Conservation (phyloP, 805 yeast species). For the Jamesozyma piceae region DNA sequence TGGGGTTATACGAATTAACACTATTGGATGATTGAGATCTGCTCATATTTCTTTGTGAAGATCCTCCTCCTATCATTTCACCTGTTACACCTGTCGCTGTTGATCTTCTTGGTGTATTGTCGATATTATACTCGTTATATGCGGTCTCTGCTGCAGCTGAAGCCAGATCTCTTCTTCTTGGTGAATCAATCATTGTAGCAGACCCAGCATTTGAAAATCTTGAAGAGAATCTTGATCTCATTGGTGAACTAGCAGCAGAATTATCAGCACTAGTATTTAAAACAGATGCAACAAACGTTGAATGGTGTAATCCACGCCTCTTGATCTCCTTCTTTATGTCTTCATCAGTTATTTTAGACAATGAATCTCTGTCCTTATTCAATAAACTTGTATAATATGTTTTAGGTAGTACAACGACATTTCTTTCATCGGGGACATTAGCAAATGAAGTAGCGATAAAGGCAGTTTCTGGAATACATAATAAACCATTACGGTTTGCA, state of each 20-base stretch:
- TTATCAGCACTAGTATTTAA: neutral
- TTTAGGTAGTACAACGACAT: slow-evolving; percentile 55
- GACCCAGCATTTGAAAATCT: slow-evolving; percentile 7
- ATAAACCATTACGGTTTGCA: slow-evolving; percentile 39
- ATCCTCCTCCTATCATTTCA: neutral
- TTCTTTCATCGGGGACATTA: slow-evolving; percentile 42
- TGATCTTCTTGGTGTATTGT: neutral
- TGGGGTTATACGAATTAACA: neutral
- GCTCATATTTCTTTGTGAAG: neutral
- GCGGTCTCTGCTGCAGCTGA: slow-evolving; percentile 22
- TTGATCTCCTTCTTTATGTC: slow-evolving; percentile 38
- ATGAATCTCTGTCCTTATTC: slow-evolving; percentile 35
- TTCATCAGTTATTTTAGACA: slow-evolving; percentile 40
- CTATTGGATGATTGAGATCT: neutral
- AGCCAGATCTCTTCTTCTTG: slow-evolving; percentile 19
- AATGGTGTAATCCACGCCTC: slow-evolving; percentile 34
- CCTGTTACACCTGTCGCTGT: neutral
- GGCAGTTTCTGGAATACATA: slow-evolving; percentile 50
- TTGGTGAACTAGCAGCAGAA: neutral
- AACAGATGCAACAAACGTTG: neutral
- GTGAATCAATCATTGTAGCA: slow-evolving; percentile 14
- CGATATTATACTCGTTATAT: neutral
- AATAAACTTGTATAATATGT: slow-evolving; percentile 53
- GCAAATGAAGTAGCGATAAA: slow-evolving; percentile 56
- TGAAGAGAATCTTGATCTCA: neutral